Base-by-base conservation (phyloP, 208 protist species). In the Endotrypanum monterogeii region DNA sequence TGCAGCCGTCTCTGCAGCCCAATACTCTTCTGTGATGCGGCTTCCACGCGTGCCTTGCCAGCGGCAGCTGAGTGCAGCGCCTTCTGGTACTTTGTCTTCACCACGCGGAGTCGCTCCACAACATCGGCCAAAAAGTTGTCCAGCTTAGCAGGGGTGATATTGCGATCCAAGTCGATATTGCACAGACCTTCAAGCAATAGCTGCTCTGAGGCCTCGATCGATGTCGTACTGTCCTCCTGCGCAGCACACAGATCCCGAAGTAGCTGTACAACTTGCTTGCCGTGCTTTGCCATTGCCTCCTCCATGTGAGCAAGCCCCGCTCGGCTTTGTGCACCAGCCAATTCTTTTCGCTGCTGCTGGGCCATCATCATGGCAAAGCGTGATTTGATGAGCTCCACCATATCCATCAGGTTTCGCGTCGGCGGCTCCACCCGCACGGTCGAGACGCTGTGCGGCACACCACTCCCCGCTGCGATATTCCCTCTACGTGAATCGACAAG, bases 321-420 rank as follows among this genome's bases (percentile, higher is more conserved):
- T n/a, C 87, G 81, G 30, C 82, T 73, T 28, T 89, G 83, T 50
- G 82, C 81, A 35, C 80, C 80, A 9, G 74, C 69, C 73, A 88
- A 60, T 44, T 86, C 71, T 68, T 88, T 86, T 50, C 84, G 86
- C 65, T 91, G 85, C 57, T 92, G 88, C 39, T 84, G 81, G 35
- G 86, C 73, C 44, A 73, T 50, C 79, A 87, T 81, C 6, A 83
- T 83, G 37, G 87, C 78, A 46, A 89, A 80, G 55, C 90, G 83
- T 12, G 76, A 74, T 58, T 84, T 86, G 3, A 95, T 54, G 30
- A 95, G 48, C 9, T 77, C 82, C 2, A 91, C 79, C 88, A 95
- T 95, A 20, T 89, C 87, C n/a, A 80, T 44, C 41, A 95, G 65
- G 57, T 87, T 80, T 16, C 63, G 61, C 25, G 89, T 90, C 0